Evolutionary conservation across 2,329 filamentous ascomycete species (phyloP).

Genomic region (Microthyrium microscopicum): DNA sequence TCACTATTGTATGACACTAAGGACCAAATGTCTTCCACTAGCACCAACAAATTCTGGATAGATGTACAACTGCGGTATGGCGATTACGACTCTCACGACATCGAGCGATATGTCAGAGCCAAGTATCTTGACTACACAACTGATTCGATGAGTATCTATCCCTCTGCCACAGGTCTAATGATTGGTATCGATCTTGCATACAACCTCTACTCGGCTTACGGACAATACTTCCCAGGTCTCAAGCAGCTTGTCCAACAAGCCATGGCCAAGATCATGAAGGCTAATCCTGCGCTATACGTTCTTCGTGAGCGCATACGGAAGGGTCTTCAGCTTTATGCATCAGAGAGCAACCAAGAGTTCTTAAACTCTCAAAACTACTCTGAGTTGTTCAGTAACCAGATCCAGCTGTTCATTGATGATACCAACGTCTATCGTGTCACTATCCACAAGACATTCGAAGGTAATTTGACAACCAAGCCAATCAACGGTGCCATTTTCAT

Average conservation of each 20-base stretch:
- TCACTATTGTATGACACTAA: conserved; percentile 93
- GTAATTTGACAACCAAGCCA: conserved; percentile 95
- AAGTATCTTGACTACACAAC: conserved; percentile 99
- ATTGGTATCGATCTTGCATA: conserved; percentile 95
- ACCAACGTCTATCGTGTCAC: conserved; percentile 99
- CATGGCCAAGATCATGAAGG: conserved; percentile 99
- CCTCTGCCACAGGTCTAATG: conserved; percentile 92
- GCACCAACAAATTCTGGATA: conserved; percentile 98
- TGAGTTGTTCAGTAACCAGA: conserved; percentile 96
- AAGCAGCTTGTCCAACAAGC: conserved; percentile 94
- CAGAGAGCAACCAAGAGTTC: conserved; percentile 98
- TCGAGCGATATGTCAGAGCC: conserved; percentile 90
- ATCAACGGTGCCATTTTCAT: conserved; percentile 99
- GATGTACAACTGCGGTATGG: conserved; percentile 94
- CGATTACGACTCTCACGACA: conserved; percentile 97
- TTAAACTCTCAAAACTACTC: conserved; percentile 99
- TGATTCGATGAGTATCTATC: conserved; percentile 97
- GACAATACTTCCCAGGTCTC: conserved; percentile 94
- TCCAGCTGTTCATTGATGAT: conserved; percentile 96
- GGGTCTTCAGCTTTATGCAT: conserved; percentile 92
- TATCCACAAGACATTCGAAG: conserved; percentile 98
- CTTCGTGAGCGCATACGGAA: conserved; percentile 95
- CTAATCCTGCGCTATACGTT: conserved; percentile 91
- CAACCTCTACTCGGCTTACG: conserved; percentile 95
- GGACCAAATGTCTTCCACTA: conserved; percentile 81